Base-by-base conservation (phyloP, 2,329 filamentous ascomycete species). In the Cercospora nicotianae region DNA sequence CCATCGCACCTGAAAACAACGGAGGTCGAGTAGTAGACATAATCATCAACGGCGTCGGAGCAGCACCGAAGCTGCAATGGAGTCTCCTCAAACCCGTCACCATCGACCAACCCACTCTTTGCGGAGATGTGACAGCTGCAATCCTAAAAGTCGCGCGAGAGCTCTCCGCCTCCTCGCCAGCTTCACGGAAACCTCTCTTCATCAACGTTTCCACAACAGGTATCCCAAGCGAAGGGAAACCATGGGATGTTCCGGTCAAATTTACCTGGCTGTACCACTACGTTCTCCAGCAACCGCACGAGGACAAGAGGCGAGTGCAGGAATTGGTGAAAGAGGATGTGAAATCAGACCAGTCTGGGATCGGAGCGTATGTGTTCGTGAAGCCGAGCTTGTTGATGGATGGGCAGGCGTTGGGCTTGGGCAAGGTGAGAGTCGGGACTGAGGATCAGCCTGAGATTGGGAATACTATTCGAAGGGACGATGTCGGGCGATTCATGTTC, bases 31-130 rank as follows among this genome's bases (percentile, higher is more conserved):
- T 78, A 1, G 83, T 82, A 28, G 79, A 82, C 69, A 76, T 78
- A 8, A 82, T 87, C 65, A 69, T 85, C 58, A 80, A 78, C 31
- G 85, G 84, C 16, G 79, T 87, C 36, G 85, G 85, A 26, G 71
- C 74, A 16, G 77, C 77, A 0, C 74, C 74, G 18, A 65, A 64
- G 20, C 55, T 80, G 13, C 71, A 77, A 63, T 67, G 67, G 61
- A 70, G 57, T n/a, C 39, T 76, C 7, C 55, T 33, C 6, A 69
- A 67, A 5, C 80, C 80, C 1, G 60, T 81, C n/a, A 73, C 72
- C 2, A 63, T 80, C 0, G 67, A 72, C 9, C 77, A 82, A 57
- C 72, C 76, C 3, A 73, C 68, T 1, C 71, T 82, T 55, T 82
- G 80, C 70, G 74, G 75, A 30, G 72, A 73, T 20, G 77, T 75